Evolutionary conservation across 2,329 filamentous ascomycete species (phyloP).

Genomic region (Diaporthe destruens): DNA sequence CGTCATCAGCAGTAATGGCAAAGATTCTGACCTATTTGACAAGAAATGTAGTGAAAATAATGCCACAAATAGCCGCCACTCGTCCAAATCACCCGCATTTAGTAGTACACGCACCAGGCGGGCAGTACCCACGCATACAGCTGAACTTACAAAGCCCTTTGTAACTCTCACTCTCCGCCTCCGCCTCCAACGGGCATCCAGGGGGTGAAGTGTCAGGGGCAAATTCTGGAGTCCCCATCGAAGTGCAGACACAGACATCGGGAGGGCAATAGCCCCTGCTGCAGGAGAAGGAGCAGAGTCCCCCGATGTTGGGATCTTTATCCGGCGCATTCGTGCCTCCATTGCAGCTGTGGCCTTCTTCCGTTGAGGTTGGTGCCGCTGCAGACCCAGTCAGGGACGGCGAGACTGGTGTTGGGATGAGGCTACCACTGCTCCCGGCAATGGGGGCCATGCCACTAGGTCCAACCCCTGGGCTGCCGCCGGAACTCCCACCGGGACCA

Average conservation of each 20-base stretch:
- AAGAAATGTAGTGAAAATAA: background rate
- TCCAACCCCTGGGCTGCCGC: constrained; percentile 40
- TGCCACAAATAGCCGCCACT: background rate
- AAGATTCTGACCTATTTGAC: background rate
- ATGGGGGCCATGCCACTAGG: constrained; percentile 26
- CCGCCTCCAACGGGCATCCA: constrained; percentile 51
- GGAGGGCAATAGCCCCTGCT: constrained; percentile 43
- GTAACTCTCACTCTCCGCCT: constrained; percentile 53
- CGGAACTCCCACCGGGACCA: background rate
- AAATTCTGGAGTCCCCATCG: constrained; percentile 36
- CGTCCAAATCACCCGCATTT: constrained; percentile 8
- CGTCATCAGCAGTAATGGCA: background rate
- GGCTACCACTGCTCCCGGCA: background rate
- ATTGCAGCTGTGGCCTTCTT: constrained; percentile 38
- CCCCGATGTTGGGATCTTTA: constrained; percentile 41
- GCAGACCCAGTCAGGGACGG: constrained; percentile 18
- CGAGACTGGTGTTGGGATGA: background rate
- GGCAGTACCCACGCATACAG: constrained; percentile 62
- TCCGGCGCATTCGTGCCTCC: constrained; percentile 40
- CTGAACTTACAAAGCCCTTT: constrained; percentile 60
- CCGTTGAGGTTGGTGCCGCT: constrained; percentile 23
- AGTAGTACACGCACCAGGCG: constrained; percentile 49
- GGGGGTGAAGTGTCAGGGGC: constrained; percentile 46
- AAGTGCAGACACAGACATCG: constrained; percentile 42
- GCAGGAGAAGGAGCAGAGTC: constrained; percentile 44